Base-by-base conservation (phyloP, 345 rosid species). In the Pistacia vera region DNA sequence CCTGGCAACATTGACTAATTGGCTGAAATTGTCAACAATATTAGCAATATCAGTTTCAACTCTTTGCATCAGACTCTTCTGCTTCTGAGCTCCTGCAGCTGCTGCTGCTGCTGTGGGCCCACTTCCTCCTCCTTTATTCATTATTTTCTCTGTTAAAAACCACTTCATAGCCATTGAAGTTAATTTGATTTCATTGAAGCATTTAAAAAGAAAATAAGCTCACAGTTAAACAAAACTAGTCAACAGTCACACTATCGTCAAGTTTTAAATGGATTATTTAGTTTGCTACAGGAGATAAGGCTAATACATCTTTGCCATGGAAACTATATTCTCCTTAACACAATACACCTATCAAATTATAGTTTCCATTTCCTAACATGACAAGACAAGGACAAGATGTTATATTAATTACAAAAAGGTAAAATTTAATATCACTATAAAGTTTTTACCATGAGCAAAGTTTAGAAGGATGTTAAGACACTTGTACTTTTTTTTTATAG, bases 81-180 rank as follows among this genome's bases (percentile, higher is more conserved):
- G 99, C 84, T 93, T 95, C 83, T 95, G 97, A 10, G 88, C 87
- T 6, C 96, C 97, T 0, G 93, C 90, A 0, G 91, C 89, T 0
- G 97, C 93, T 1, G 98, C 97, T 0, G 93, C 93, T 0, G 94
- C 92, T 0, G 97, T 90, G 0, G 98, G 97, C 16, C 97, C 96
- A 41, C 81, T 81, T 67, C 83, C 90, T 65, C 81, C 84, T 63
- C 88, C 91, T 85, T 89, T 94, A 76, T 92, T 94, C 98, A 94
- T 90, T 72, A 48, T 74, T 80, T 77, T 30, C 36, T 28, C 48
- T 46, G 35, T 17, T 30, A 72, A 20, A 12, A n/a, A 63, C 3
- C 36, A 54, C 25, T 3, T 5, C 20, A 52, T 20, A 41, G 55
- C 46, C 55, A 22, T 41, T 8, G 11, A 68, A 49, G 59, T 25